Percentiles rank a stretch among this genome's conserved stretches.
Evolutionary conservation across 768 basidiomycete genomes (phyloP).

Genomic region (Pulveroboletus frians): DNA sequence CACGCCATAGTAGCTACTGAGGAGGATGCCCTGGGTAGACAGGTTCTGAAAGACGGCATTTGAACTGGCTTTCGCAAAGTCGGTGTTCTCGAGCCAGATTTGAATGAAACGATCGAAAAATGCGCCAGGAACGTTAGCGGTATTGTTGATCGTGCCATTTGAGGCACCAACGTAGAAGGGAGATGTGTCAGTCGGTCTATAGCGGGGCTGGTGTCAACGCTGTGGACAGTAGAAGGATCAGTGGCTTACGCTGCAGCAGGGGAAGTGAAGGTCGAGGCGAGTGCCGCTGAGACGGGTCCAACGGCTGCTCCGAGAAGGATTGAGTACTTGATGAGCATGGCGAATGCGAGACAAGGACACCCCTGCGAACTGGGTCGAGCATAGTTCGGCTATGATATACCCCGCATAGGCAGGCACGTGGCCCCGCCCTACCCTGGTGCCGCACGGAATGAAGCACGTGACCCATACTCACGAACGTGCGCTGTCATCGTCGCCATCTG

Average conservation of each 20-base stretch:
- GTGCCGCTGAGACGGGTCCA: slow-evolving; percentile 20
- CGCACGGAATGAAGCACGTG: too few species aligned
- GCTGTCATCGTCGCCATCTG: too few species aligned
- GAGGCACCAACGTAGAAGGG: slow-evolving; percentile 39
- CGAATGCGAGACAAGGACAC: background rate
- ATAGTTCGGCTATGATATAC: background rate
- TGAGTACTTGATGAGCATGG: slow-evolving; percentile 13
- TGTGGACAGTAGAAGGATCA: background rate
- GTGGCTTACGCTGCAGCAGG: slow-evolving; percentile 26
- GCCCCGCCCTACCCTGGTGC: too few species aligned
- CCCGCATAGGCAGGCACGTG: background rate
- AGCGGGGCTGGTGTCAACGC: slow-evolving; percentile 1
- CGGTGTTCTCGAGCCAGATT: slow-evolving; percentile 64
- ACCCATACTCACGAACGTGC: too few species aligned
- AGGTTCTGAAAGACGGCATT: slow-evolving; percentile 33
- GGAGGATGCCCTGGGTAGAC: slow-evolving; percentile 45
- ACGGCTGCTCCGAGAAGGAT: slow-evolving; percentile 13
- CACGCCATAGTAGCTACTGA: slow-evolving; percentile 43
- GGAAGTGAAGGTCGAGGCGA: slow-evolving; percentile 24
- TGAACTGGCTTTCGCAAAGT: slow-evolving; percentile 35
- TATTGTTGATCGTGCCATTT: slow-evolving; percentile 41
- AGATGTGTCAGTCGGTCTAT: slow-evolving; percentile 27
- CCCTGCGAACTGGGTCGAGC: too few species aligned
- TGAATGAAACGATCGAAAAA: slow-evolving; percentile 46
- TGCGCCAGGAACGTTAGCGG: slow-evolving; percentile 35